Conservation (phyloP, 306 rosid species). For the Psophocarpus tetragonolobus region DNA sequence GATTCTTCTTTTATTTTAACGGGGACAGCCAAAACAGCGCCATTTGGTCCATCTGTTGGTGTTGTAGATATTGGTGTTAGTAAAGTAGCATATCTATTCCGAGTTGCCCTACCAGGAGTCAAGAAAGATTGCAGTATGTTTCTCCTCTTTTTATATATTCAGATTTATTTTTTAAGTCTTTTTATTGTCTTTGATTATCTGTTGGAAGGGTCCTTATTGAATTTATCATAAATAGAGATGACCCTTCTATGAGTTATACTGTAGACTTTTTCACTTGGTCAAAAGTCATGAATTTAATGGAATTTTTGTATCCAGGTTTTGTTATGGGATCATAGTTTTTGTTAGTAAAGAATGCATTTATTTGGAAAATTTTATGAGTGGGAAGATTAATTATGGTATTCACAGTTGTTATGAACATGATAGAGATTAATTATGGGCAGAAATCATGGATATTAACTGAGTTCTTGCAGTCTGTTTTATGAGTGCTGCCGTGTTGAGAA, state of each 20-base stretch:
- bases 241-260: neutral
- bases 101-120: conserved; percentile 74
- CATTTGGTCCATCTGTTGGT: conserved; percentile 62
- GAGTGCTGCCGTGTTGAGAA: neutral
- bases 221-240: conserved; percentile 14
- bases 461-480: neutral
- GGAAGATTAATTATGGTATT: neutral
- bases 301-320: conserved; percentile 1
- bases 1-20: conserved; percentile 48
- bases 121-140: conserved; percentile 56
- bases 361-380: neutral
- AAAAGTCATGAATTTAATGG: neutral
- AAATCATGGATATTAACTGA: neutral
- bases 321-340: neutral
- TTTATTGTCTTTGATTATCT: conserved; percentile 9
- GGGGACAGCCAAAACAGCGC: conserved; percentile 60
- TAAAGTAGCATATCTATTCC: conserved; percentile 65
- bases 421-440: neutral
- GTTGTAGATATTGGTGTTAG: conserved; percentile 61
- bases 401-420: neutral
- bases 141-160: conserved; percentile 12
- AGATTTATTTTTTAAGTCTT: conserved; percentile 4
- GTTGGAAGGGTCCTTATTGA: conserved; percentile 4
- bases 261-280: neutral
- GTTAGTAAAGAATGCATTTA: neutral